Evolutionary conservation across 495 filamentous ascomycete genomes (phyloP).

Genomic region (Stereocaulon alpinum): DNA sequence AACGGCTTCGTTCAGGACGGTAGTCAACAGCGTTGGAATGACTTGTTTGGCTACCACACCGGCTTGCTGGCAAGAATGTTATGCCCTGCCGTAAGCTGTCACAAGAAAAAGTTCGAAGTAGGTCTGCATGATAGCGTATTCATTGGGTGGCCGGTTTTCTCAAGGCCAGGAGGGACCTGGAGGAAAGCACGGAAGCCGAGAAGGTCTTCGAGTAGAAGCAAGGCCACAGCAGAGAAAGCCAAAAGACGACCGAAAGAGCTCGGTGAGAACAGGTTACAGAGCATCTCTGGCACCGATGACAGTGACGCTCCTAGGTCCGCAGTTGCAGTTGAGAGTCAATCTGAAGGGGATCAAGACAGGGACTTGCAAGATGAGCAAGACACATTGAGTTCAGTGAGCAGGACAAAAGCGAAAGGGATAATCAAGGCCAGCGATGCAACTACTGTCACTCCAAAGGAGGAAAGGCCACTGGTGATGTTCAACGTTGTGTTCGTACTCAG

Average conservation of each 20-base stretch:
- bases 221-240: constrained; percentile 8
- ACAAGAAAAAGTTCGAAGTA: constrained; percentile 80
- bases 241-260: not conserved
- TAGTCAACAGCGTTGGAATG: constrained; percentile 12
- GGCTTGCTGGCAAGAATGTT: constrained; percentile 73
- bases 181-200: constrained; percentile 60
- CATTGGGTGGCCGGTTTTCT: constrained; percentile 78
- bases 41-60: constrained; percentile 18
- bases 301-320: not conserved
- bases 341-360: not conserved
- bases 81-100: constrained; percentile 66
- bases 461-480: constrained; percentile 81
- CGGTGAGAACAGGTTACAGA: not conserved
- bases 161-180: constrained; percentile 79
- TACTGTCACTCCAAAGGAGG: constrained; percentile 35
- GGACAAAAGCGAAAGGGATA: constrained; percentile 25
- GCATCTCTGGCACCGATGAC: constrained; percentile 2
- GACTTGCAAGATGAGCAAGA: constrained; percentile 8
- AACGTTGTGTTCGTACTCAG: constrained; percentile 88
- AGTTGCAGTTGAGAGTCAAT: constrained; percentile 1
- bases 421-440: constrained; percentile 27
- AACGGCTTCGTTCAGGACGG: not conserved
- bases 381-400: not conserved
- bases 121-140: constrained; percentile 76
- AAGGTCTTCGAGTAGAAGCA: constrained; percentile 22